Base-by-base conservation (phyloP, 257 asterid species). In the Nicotiana knightiana region DNA sequence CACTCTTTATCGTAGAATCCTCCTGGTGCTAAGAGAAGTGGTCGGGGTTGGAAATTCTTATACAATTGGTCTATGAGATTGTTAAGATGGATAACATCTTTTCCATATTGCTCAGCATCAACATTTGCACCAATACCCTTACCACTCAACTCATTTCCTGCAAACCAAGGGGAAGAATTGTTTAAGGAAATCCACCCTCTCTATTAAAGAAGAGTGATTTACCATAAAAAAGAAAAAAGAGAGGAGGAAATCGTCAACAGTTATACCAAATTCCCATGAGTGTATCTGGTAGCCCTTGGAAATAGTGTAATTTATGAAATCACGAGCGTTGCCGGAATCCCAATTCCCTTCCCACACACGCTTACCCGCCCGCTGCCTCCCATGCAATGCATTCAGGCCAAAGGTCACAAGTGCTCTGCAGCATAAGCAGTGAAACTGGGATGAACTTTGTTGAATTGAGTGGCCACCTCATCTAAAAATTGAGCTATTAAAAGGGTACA, bases 221-320 rank as follows among this genome's bases (percentile, higher is more conserved):
- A 15, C 46, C 57, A 71, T 24, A 43, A 35, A 51, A 43, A 8
- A 8, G 9, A 1, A 51, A 48, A 13, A 51, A 75, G 63, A 75
- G 46, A 75, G 62, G 48, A 15, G 62, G 46, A 15, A 51, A 51
- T 15, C 26, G 46, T 75, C 63, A 75, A 26, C 17, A 35, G 24
- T 35, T 30, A 24, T 59, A 79, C 82, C 82, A 65, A 79, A 65
- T 65, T 79, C 82, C 82, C 98, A 96, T n/a, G 97, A 92, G 82
- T 91, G 90, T 16, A 96, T 84, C 35, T 76, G 83, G 89, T 96
- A 93, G 66, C 91, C 93, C 85, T 90, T 94, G 77, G 97, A 90
- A 21, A 93, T 62, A 5, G 97, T 94, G 87, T 94, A 92, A 80
- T 66, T 70, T 59, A 96, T 89, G 88, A 96, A 92, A 87, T 91